A percentile compares a stretch with the other conserved stretches of the same genome.
phyloP scores from a whole-genome alignment of 768 basidiomycete species.

The Mrakia hoshinonis region DNA sequence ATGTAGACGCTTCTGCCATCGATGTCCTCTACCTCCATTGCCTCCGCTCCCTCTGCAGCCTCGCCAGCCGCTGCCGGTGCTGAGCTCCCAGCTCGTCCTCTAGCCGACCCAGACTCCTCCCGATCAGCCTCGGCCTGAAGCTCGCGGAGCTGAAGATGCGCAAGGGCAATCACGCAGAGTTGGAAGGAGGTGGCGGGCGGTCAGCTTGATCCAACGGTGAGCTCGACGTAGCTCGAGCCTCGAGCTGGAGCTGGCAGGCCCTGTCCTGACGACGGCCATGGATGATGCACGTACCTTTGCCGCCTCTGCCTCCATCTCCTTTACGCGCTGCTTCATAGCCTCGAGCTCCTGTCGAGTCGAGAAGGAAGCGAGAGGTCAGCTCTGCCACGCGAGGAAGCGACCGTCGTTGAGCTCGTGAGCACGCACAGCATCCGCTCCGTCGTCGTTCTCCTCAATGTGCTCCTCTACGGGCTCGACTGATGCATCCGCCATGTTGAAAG shows the following conservation, averaged over 20 bases:
- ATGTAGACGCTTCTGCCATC: conserved; percentile 87
- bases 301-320: conserved; percentile 41
- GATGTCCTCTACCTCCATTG: conserved; percentile 69
- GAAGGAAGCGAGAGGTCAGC: not conserved
- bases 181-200: not conserved
- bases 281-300: conserved; percentile 32
- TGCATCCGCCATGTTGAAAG: conserved; percentile 16
- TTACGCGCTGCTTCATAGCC: conserved; percentile 39
- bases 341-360: conserved; percentile 35
- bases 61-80: conserved; percentile 25
- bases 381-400: not conserved
- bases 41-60: conserved; percentile 45
- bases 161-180: too few relatives aligned
- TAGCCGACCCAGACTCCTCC: conserved; percentile 19
- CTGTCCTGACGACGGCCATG: not conserved
- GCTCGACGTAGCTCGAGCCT: not conserved
- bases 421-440: conserved; percentile 16
- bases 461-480: not conserved
- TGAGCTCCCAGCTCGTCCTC: conserved; percentile 29
- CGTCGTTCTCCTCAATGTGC: conserved; percentile 14
- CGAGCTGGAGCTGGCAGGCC: too few relatives aligned
- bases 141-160: conserved; percentile 19
- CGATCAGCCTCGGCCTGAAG: conserved; percentile 33
- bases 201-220: not conserved
- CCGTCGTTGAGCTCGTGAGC: too few relatives aligned